Conservation (phyloP, 192 early-diverging fungal genomes). For the Umbelopsis sp. region DNA sequence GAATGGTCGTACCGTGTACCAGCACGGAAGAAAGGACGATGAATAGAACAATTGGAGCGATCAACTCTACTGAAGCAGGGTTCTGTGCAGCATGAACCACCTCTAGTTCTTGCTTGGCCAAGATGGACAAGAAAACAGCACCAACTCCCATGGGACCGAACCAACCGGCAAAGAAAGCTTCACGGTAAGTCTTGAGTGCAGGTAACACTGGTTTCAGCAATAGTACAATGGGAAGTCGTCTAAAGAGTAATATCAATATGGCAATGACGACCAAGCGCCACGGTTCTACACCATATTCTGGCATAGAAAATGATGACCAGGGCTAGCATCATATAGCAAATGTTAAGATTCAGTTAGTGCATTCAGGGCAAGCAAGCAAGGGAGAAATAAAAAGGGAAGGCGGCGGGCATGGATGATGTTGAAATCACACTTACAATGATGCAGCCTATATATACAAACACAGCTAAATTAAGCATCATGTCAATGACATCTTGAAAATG, state of each 20-base stretch:
- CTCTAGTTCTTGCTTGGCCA: constrained; percentile 45
- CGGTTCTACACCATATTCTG: constrained; percentile 52
- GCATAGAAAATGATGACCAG: constrained; percentile 63
- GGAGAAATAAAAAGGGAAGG: no score
- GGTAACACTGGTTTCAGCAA: constrained; percentile 65
- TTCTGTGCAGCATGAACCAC: constrained; percentile 15
- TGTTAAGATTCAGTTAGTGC: not conserved
- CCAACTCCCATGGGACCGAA: constrained; percentile 83
- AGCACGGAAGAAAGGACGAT: constrained; percentile 82
- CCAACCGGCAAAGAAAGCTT: constrained; percentile 86
- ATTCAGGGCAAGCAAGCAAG: no score
- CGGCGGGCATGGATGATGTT: not conserved
- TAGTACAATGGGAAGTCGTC: constrained; percentile 75
- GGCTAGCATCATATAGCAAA: constrained; percentile 39
- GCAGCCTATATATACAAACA: constrained; percentile 89
- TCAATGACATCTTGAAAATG: constrained; percentile 92
- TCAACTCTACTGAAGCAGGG: constrained; percentile 27
- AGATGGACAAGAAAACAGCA: constrained; percentile 52
- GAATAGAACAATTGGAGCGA: constrained; percentile 66
- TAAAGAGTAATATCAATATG: constrained; percentile 65
- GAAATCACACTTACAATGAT: constrained; percentile 50
- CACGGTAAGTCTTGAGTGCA: constrained; percentile 67
- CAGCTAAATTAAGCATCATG: constrained; percentile 80
- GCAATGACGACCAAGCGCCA: constrained; percentile 71
- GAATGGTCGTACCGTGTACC: constrained; percentile 82